phyloP scores from a whole-genome alignment of 2,329 filamentous ascomycete species.

The Phialophora chinensis region DNA sequence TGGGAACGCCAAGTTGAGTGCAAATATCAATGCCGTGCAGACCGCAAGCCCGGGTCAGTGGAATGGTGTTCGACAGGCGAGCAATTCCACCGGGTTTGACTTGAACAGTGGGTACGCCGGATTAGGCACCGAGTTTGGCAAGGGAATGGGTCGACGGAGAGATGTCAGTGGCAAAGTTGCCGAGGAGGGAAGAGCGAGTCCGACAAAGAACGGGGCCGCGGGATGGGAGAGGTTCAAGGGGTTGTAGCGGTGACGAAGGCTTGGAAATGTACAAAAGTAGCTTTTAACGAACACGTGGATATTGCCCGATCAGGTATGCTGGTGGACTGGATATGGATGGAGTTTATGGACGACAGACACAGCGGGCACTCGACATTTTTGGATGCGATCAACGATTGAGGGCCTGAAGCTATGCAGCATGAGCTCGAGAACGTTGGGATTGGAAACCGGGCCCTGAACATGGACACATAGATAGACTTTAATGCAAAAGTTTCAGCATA shows the following conservation, averaged over 20 bases:
- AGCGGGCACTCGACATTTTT: too few relatives aligned
- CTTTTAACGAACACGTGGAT: neutral
- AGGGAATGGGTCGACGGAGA: slow-evolving; percentile 52
- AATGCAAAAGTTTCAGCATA: neutral
- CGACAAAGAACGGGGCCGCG: slow-evolving; percentile 39
- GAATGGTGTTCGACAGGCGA: slow-evolving; percentile 34
- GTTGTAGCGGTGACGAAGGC: slow-evolving; percentile 40
- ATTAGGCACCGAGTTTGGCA: slow-evolving; percentile 39
- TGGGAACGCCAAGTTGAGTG: slow-evolving; percentile 25
- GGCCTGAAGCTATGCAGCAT: neutral
- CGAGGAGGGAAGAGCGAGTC: slow-evolving; percentile 51
- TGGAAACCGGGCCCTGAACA: neutral
- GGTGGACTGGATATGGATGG: neutral
- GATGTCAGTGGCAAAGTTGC: slow-evolving; percentile 56
- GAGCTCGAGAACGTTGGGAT: neutral
- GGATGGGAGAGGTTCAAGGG: slow-evolving; percentile 56
- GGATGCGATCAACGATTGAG: slow-evolving; percentile 5
- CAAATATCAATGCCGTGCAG: slow-evolving; percentile 26
- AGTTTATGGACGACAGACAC: too few relatives aligned
- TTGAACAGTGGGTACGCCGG: slow-evolving; percentile 38
- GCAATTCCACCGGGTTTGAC: slow-evolving; percentile 39
- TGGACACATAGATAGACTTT: neutral
- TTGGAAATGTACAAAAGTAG: neutral
- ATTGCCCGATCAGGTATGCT: neutral
- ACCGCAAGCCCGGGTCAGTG: slow-evolving; percentile 34